These are phyloP conservation scores for Alternaria sp. DNA, from an alignment of 2,329 filamentous ascomycete species.

Conservation along the genomic window DNA sequence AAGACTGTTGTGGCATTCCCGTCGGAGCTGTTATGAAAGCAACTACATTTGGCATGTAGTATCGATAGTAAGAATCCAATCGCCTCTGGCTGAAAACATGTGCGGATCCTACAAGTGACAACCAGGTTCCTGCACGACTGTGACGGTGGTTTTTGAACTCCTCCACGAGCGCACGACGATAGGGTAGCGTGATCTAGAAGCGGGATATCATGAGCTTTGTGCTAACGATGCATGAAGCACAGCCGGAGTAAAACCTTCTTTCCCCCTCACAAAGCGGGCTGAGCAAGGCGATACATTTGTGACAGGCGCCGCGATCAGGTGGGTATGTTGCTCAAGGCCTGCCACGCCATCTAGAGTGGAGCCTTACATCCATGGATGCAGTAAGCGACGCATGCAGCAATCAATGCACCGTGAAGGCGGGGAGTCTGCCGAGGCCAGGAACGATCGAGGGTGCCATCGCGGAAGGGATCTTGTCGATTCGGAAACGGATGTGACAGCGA, in stretches of 20 bases:
- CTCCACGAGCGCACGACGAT: neutral
- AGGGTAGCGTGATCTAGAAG: neutral
- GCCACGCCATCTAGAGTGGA: neutral
- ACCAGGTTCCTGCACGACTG: neutral
- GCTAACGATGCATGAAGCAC: neutral
- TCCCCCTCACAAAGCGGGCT: neutral
- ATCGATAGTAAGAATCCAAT: neutral
- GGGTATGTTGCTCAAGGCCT: neutral
- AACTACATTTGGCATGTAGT: neutral
- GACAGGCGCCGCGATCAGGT: neutral
- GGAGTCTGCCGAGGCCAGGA: neutral
- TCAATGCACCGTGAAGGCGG: neutral
- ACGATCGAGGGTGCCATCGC: neutral
- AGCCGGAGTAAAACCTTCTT: neutral
- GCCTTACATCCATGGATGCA: neutral
- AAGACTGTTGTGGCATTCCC: neutral
- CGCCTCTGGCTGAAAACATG: neutral
- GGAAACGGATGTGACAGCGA: neutral
- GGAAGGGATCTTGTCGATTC: neutral
- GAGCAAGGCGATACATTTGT: neutral
- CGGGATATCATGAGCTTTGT: neutral
- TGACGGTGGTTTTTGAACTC: conserved; percentile 1
- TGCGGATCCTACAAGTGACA: neutral
- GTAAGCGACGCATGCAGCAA: neutral
- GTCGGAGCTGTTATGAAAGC: neutral